These are phyloP conservation scores for Coemansia sp. DNA, from an alignment of 192 early-diverging fungal species.

Conservation along the genomic window DNA sequence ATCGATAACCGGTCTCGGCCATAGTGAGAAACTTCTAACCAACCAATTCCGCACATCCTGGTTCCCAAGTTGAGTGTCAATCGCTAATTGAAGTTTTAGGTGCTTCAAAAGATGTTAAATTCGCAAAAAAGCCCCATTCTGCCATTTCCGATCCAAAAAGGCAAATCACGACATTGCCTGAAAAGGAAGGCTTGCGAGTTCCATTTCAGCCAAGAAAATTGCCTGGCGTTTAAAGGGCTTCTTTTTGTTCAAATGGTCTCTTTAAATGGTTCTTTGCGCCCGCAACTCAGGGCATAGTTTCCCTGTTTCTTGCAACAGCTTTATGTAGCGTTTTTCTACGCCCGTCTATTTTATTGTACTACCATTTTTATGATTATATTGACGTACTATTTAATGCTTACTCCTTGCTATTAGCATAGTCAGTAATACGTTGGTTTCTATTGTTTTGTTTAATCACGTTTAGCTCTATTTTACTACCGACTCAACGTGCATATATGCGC, in stretches of 20 bases:
- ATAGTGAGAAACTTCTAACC: neutral
- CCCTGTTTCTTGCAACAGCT: neutral
- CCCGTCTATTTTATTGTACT: neutral
- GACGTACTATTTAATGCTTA: neutral
- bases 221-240: neutral
- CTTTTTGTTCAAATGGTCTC: neutral
- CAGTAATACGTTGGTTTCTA: neutral
- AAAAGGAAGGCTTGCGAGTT: neutral
- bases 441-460: neutral
- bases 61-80: neutral
- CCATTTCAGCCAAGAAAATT: neutral
- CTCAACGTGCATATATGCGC: neutral
- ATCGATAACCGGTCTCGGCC: constrained; percentile 1
- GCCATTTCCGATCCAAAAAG: neutral
- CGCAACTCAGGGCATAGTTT: neutral
- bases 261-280: neutral
- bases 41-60: neutral
- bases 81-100: neutral
- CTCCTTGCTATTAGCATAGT: neutral
- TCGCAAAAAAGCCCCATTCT: neutral
- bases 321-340: neutral
- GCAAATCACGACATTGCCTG: neutral
- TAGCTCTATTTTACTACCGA: neutral
- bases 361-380: neutral
- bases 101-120: neutral